Percentiles rank a stretch among this genome's conserved stretches.
These are phyloP conservation scores for Darksidea phi DNA, from an alignment of 495 filamentous ascomycete species.

Conservation along the genomic window DNA sequence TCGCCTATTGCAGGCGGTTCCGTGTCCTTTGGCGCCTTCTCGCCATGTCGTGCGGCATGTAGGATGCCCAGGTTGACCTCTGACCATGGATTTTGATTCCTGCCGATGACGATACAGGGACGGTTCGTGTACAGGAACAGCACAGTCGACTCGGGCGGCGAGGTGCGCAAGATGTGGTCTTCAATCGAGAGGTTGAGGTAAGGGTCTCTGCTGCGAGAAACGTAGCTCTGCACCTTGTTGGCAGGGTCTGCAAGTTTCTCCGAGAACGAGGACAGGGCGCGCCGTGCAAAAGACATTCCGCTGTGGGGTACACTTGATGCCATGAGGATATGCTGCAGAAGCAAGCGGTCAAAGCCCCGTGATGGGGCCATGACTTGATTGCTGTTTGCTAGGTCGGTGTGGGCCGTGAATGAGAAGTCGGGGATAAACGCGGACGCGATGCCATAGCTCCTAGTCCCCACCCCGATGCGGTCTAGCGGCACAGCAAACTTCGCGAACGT, in stretches of 20 bases:
- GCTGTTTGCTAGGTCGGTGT: background rate
- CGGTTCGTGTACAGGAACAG: slow-evolving; percentile 86
- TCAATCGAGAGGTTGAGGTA: slow-evolving; percentile 94
- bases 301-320: background rate
- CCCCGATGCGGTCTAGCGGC: no score
- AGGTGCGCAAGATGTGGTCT: slow-evolving; percentile 76
- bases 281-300: slow-evolving; percentile 1
- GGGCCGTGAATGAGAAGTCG: no score
- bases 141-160: slow-evolving; percentile 66
- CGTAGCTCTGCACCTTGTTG: slow-evolving; percentile 63
- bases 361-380: slow-evolving; percentile 41
- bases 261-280: slow-evolving; percentile 43
- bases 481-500: no score
- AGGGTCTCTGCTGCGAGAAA: slow-evolving; percentile 72
- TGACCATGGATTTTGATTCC: slow-evolving; percentile 97
- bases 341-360: slow-evolving; percentile 31
- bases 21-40: background rate
- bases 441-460: no score
- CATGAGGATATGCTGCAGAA: slow-evolving; percentile 8
- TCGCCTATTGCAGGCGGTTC: slow-evolving; percentile 39
- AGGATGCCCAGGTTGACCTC: slow-evolving; percentile 74
- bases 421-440: no score
- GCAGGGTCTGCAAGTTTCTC: slow-evolving; percentile 46
- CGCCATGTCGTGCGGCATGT: slow-evolving; percentile 12
- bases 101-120: slow-evolving; percentile 83